Evolutionary conservation across 345 rosid species (phyloP), one percentile per base, ranked within the genome.

Genomic region (Anacardium occidentale): DNA sequence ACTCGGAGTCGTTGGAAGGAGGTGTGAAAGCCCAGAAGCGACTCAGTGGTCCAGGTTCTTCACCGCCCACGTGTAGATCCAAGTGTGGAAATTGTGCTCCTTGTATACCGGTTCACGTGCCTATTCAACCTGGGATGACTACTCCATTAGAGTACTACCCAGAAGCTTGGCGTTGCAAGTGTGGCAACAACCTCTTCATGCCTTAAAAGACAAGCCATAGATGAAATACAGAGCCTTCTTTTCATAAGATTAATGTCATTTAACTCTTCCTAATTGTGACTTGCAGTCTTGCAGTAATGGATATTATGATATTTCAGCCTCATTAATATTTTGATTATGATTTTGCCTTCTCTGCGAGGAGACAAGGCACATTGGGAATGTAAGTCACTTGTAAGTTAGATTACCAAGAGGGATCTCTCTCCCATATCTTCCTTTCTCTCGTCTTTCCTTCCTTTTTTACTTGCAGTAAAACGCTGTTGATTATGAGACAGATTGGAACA

Each of bases 161-260:
- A 14, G 99, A 95, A 84, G 98, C 99, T 61, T 92, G 99, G 99
- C 90, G 99, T 13, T 95, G 99, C 84, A 88, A 91, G 85, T 92
- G 99, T 71, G 94, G 94, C 48, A 81, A 83, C 81, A 85, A 84
- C 83, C 83, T 92, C 53, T 95, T 83, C 80, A 82, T 89, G 91
- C 98, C 98, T 51, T 95, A 74, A 83, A 40, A 20, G 10, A 42
- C 10, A 58, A 44, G 34, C 56, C 15, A 20, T 13, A 66, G n/a
- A 54, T 52, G 57, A 24, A 29, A 29, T 29, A 18, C 1, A 7
- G 17, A 21, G 34, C 42, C 64, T 61, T 61, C 22, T 53, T 42
- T 25, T 40, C 22, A 34, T 34, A 34, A 3, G 15, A 24, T 52
- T 32, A 48, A n/a, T n/a, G 42, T 68, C 3, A 34, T 51, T 60